phyloP scores from a whole-genome alignment of 768 basidiomycete genomes.

The Chiua virens region DNA sequence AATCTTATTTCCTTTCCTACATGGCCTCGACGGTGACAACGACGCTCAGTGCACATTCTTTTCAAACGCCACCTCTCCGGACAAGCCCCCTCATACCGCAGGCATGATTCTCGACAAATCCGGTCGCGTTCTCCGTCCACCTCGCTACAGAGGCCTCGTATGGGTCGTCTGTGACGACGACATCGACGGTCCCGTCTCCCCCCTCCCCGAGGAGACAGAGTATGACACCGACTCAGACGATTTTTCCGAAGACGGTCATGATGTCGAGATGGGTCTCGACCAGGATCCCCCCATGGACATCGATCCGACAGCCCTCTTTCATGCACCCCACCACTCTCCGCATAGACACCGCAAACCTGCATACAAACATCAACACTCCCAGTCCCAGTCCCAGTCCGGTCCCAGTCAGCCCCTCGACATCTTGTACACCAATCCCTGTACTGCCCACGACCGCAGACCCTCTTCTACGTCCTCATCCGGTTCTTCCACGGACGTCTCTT shows the following conservation, averaged over 20 bases:
- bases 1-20: slow-evolving; percentile 85
- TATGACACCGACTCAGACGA: slow-evolving; percentile 32
- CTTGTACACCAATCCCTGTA: not conserved
- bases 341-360: slow-evolving; percentile 24
- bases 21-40: slow-evolving; percentile 83
- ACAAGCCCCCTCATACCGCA: slow-evolving; percentile 11
- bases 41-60: slow-evolving; percentile 83
- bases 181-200: slow-evolving; percentile 28
- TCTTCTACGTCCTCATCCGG: slow-evolving; percentile 28
- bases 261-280: slow-evolving; percentile 33
- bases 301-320: slow-evolving; percentile 26
- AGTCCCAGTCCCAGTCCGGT: slow-evolving; percentile 8
- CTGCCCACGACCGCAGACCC: slow-evolving; percentile 29
- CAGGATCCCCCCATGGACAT: slow-evolving; percentile 29
- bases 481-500: slow-evolving; percentile 26
- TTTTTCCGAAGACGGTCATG: slow-evolving; percentile 25
- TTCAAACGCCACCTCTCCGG: slow-evolving; percentile 25
- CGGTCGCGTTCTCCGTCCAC: slow-evolving; percentile 33
- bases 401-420: slow-evolving; percentile 17
- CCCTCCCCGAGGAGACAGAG: slow-evolving; percentile 25
- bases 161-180: slow-evolving; percentile 84
- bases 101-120: slow-evolving; percentile 25
- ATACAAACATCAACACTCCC: slow-evolving; percentile 8
- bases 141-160: slow-evolving; percentile 69
- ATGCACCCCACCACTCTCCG: slow-evolving; percentile 42